phyloP scores from a whole-genome alignment of 192 early-diverging fungal genomes.

The Coemansia sp. region DNA sequence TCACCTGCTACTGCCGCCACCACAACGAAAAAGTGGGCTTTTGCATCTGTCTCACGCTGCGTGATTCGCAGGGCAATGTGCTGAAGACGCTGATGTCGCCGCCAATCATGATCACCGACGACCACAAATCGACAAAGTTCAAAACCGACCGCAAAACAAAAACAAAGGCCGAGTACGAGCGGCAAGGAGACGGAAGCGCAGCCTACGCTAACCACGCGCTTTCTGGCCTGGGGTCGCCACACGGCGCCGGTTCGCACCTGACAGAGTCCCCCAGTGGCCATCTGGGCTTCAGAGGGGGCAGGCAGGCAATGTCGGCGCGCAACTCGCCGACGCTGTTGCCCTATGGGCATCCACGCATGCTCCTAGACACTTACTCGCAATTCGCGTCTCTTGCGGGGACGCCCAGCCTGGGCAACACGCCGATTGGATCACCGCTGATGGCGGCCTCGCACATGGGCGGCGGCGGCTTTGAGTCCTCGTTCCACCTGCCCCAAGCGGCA shows the following conservation, averaged over 20 bases:
- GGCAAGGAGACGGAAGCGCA: slow-evolving; percentile 35
- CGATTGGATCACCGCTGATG: slow-evolving; percentile 47
- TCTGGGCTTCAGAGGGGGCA: slow-evolving; percentile 5
- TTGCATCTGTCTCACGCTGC: slow-evolving; percentile 79
- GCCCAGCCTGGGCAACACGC: slow-evolving; percentile 48
- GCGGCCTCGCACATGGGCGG: slow-evolving; percentile 33
- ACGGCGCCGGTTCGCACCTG: slow-evolving; percentile 4
- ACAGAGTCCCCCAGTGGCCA: slow-evolving; percentile 10
- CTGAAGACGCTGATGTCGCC: slow-evolving; percentile 82
- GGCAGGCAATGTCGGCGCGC: slow-evolving; percentile 50
- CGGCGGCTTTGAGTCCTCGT: slow-evolving; percentile 46
- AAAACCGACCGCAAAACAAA: slow-evolving; percentile 57
- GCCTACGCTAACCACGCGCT: slow-evolving; percentile 51
- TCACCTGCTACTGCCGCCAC: slow-evolving; percentile 97
- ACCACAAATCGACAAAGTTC: slow-evolving; percentile 88
- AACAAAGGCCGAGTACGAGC: slow-evolving; percentile 57
- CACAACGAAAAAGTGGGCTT: slow-evolving; percentile 94
- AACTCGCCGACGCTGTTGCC: slow-evolving; percentile 52
- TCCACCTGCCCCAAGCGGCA: slow-evolving; percentile 41
- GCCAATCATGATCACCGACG: slow-evolving; percentile 96
- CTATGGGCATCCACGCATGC: slow-evolving; percentile 17
- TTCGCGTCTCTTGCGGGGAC: slow-evolving; percentile 52
- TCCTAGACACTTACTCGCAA: slow-evolving; percentile 54
- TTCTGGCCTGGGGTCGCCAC: slow-evolving; percentile 31
- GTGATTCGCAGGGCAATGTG: slow-evolving; percentile 63